phyloP scores from a whole-genome alignment of 1,284 basidiomycete species.

The Trichosporon asahii region DNA sequence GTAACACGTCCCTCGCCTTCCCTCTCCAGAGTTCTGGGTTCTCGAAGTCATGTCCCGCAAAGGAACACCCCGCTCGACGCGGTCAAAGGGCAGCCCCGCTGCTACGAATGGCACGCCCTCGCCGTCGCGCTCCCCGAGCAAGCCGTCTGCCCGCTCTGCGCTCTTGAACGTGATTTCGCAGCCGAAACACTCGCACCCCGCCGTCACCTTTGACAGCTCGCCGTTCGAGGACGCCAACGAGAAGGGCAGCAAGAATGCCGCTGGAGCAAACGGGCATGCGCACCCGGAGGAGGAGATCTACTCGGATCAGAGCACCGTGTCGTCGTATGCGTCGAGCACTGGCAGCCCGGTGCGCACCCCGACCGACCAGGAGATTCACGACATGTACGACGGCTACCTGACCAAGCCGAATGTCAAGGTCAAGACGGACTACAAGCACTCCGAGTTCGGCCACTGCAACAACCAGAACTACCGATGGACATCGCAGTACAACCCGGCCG shows the following conservation, averaged over 20 bases:
- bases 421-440: conserved; percentile 45
- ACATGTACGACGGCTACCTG: conserved; percentile 44
- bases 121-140: conserved; percentile 7
- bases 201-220: conserved; percentile 25
- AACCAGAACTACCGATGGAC: conserved; percentile 51
- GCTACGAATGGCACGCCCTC: conserved; percentile 7
- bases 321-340: conserved; percentile 34
- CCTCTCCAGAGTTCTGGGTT: neutral
- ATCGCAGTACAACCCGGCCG: conserved; percentile 49
- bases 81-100: neutral
- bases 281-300: conserved; percentile 32
- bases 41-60: neutral
- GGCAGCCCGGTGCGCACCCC: conserved; percentile 16
- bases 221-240: conserved; percentile 12
- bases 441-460: conserved; percentile 50
- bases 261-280: neutral
- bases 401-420: conserved; percentile 41
- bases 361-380: conserved; percentile 33
- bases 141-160: conserved; percentile 32
- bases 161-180: conserved; percentile 41
- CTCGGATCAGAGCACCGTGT: conserved; percentile 42
- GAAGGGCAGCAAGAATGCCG: neutral
- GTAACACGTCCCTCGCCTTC: neutral
- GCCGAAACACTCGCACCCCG: conserved; percentile 28
- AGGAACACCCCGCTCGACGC: neutral